phyloP scores from a whole-genome alignment of 2,329 filamentous ascomycete genomes.

The Verticillium nonalfalfae region DNA sequence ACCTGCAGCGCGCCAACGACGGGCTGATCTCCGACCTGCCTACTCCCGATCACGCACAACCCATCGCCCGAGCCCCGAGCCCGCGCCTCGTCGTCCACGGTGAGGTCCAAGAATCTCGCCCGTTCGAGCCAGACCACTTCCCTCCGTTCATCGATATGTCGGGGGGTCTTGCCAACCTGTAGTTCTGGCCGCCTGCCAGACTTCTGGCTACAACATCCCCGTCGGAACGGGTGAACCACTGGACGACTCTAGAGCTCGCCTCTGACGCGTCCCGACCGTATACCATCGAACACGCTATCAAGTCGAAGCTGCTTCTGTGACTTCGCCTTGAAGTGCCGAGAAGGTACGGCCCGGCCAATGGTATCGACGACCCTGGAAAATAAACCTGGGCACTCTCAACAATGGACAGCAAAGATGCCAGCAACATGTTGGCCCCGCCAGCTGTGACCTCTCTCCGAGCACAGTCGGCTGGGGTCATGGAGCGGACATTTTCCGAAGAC shows the following conservation, averaged over 20 bases:
- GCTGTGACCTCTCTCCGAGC: conserved; percentile 46
- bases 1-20: not conserved
- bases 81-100: not conserved
- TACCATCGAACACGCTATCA: not conserved
- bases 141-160: conserved; percentile 32
- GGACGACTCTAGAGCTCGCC: not conserved
- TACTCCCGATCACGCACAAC: not conserved
- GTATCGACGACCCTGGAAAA: conserved; percentile 21
- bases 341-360: conserved; percentile 19
- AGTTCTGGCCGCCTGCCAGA: conserved; percentile 43
- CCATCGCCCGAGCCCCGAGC: not conserved
- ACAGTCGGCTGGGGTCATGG: conserved; percentile 45
- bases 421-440: conserved; percentile 40
- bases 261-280: not conserved
- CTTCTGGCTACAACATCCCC: conserved; percentile 11
- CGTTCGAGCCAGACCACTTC: conserved; percentile 2
- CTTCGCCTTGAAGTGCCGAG: conserved; percentile 5
- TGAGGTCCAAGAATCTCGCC: conserved; percentile 1
- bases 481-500: conserved; percentile 71
- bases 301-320: not conserved
- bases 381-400: conserved; percentile 17
- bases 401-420: conserved; percentile 39
- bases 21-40: not conserved
- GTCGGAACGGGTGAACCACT: conserved; percentile 3
- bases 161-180: conserved; percentile 33